Conservation (phyloP, 768 basidiomycete genomes). For the Calocybe gangraenosa region DNA sequence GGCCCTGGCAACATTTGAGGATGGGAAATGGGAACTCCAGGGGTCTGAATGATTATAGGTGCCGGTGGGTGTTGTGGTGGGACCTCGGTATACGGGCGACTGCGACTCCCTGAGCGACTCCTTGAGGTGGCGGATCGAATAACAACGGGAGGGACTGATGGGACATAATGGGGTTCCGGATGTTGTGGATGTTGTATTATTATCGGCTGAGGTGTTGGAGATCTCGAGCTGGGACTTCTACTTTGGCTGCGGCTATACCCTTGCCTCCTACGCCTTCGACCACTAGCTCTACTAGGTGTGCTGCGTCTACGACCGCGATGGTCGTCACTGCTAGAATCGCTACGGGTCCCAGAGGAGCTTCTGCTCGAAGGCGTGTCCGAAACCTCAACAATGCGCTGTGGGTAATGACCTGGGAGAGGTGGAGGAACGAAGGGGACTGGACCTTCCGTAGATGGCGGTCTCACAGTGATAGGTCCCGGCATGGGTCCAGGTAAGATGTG, state of each 20-base stretch:
- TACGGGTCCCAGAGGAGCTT: neutral
- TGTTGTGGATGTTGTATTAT: neutral
- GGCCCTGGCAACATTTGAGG: neutral
- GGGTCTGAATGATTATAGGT: slow-evolving; percentile 10
- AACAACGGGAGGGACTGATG: neutral
- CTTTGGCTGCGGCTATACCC: no score
- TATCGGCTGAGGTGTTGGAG: neutral
- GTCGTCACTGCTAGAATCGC: slow-evolving; percentile 3
- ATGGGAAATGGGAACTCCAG: neutral
- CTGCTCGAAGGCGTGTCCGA: slow-evolving; percentile 2
- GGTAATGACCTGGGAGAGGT: neutral
- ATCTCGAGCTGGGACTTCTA: neutral
- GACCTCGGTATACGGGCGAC: neutral
- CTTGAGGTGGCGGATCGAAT: neutral
- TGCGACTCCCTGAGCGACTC: neutral
- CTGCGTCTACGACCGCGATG: neutral
- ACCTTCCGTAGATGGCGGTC: slow-evolving; percentile 11
- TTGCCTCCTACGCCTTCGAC: slow-evolving; percentile 1
- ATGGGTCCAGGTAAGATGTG: slow-evolving; percentile 14
- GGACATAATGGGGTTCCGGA: no score
- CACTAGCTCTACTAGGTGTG: neutral
- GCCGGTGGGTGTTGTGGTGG: slow-evolving; percentile 3
- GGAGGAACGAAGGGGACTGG: slow-evolving; percentile 13
- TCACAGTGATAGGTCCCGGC: slow-evolving; percentile 12
- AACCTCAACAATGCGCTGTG: no score